These are phyloP conservation scores for Ganoderma resinaceum DNA, from an alignment of 1,284 basidiomycete species.

Conservation along the genomic window DNA sequence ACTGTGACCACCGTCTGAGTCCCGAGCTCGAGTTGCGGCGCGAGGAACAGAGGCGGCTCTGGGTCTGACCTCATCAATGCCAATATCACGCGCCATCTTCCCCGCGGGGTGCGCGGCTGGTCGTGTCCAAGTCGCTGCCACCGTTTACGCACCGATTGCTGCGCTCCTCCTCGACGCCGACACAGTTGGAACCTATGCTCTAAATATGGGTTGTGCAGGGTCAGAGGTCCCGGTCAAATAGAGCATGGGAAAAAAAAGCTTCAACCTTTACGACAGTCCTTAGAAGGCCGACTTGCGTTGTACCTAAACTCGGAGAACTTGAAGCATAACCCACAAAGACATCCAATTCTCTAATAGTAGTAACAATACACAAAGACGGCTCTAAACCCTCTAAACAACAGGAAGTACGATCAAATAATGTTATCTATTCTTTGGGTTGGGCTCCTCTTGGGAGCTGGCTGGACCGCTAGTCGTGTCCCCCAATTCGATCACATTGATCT, in stretches of 20 bases:
- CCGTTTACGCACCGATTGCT: background rate
- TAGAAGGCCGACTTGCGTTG: constrained; percentile 6
- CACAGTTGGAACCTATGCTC: background rate
- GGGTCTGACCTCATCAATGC: background rate
- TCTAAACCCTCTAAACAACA: background rate
- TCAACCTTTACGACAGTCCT: too few species aligned
- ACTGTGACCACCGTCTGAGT: background rate
- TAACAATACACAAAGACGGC: background rate
- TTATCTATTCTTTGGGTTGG: background rate
- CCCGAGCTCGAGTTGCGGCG: background rate
- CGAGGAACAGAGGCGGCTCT: background rate
- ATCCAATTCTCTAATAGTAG: background rate
- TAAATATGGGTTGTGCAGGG: background rate
- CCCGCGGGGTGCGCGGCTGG: background rate
- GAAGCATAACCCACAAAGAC: background rate
- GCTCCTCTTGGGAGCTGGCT: background rate
- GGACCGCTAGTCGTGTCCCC: background rate
- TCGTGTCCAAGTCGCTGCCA: background rate
- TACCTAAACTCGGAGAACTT: background rate
- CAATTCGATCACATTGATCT: too few species aligned
- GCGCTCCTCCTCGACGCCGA: background rate
- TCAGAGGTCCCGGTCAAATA: too few species aligned
- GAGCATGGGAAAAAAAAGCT: too few species aligned
- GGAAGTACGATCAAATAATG: background rate
- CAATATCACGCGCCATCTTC: constrained; percentile 1